Conservation (phyloP, 805 yeast species). For the Candida koratica region DNA sequence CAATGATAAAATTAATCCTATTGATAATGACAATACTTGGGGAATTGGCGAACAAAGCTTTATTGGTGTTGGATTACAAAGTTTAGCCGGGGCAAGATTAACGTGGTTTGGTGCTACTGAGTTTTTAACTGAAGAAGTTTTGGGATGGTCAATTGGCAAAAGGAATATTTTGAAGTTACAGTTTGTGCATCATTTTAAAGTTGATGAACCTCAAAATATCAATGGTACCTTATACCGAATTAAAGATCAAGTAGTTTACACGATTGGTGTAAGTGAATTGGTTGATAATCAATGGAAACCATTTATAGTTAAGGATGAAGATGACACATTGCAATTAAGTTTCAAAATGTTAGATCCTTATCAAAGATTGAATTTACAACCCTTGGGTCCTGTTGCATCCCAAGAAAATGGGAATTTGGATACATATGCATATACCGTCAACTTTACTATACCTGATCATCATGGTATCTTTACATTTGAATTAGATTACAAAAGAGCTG, state of each 20-base stretch:
- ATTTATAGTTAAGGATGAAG: conserved; percentile 33
- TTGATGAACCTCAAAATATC: conserved; percentile 40
- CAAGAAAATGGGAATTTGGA: conserved; percentile 38
- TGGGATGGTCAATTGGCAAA: conserved; percentile 71
- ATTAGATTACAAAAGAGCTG: conserved; percentile 73
- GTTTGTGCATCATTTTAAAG: conserved; percentile 52
- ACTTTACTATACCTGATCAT: conserved; percentile 83
- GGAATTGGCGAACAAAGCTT: conserved; percentile 76
- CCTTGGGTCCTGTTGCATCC: conserved; percentile 36
- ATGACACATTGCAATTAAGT: conserved; percentile 72
- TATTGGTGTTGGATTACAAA: conserved; percentile 75
- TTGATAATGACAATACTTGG: conserved; percentile 57
- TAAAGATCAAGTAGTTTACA: conserved; percentile 62
- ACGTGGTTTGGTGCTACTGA: conserved; percentile 74
- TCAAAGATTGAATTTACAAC: conserved; percentile 66
- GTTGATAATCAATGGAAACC: conserved; percentile 64
- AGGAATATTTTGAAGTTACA: conserved; percentile 58
- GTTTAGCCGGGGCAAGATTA: conserved; percentile 70
- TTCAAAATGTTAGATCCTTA: conserved; percentile 93
- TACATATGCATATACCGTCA: conserved; percentile 43
- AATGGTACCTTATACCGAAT: conserved; percentile 58
- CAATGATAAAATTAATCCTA: conserved; percentile 40
- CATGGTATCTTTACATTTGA: conserved; percentile 93
- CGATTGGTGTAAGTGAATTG: conserved; percentile 46
- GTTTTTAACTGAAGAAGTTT: conserved; percentile 38